Evolutionary conservation across 305 asterid species (phyloP).

Genomic region (Rubia tinctorum): DNA sequence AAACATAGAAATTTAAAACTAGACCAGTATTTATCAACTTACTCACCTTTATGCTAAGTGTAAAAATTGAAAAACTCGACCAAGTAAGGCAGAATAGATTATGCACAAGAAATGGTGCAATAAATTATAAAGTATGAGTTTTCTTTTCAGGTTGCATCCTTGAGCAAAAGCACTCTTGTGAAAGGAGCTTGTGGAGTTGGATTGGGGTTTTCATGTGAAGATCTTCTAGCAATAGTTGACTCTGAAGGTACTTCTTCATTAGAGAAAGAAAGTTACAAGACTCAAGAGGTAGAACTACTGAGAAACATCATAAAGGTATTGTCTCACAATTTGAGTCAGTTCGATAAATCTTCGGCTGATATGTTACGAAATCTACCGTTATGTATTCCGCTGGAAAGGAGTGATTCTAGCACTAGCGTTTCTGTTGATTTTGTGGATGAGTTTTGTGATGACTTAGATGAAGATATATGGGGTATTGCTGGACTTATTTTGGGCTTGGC

Average conservation of each 20-base stretch:
- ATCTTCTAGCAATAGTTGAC: conserved; percentile 62
- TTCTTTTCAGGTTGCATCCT: conserved; percentile 60
- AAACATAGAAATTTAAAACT: background rate
- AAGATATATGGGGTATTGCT: conserved; percentile 82
- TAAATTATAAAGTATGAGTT: background rate
- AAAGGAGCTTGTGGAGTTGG: conserved; percentile 98
- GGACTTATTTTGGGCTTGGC: conserved; percentile 90
- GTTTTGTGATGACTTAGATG: conserved; percentile 50
- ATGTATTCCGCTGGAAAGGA: conserved; percentile 47
- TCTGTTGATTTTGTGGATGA: conserved; percentile 33
- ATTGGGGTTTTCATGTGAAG: conserved; percentile 85
- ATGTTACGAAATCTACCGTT: conserved; percentile 45
- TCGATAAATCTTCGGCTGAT: conserved; percentile 52
- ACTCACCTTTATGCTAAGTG: background rate
- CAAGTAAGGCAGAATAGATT: conserved; percentile 1
- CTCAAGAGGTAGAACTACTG: conserved; percentile 56
- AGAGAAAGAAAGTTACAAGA: conserved; percentile 43
- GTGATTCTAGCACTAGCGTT: conserved; percentile 29
- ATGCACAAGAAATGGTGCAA: background rate
- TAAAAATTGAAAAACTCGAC: background rate
- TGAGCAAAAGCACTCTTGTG: conserved; percentile 84
- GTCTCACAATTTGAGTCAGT: conserved; percentile 59
- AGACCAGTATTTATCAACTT: background rate
- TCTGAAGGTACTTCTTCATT: conserved; percentile 38
- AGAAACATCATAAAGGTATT: conserved; percentile 61